A percentile compares a stretch with the other conserved stretches of the same genome.
These are phyloP conservation scores for Microbotryum lychnidis-dioicae DNA, from an alignment of 1,284 basidiomycete genomes.

Conservation along the genomic window DNA sequence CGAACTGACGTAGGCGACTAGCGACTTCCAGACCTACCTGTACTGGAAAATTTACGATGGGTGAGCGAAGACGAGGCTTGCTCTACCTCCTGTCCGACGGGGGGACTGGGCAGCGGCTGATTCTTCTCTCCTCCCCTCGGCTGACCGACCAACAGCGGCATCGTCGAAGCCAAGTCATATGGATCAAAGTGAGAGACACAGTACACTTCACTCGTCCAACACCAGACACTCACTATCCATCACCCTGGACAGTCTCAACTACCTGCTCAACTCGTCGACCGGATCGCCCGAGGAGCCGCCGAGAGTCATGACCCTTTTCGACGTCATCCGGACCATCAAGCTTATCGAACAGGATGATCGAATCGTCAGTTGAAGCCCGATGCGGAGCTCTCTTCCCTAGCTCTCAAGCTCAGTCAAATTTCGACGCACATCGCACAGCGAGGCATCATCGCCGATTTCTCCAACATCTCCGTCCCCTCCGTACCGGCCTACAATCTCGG, in stretches of 20 bases:
- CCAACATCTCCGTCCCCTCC: conserved; percentile 38
- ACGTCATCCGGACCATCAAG: conserved; percentile 41
- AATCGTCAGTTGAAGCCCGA: conserved; percentile 29
- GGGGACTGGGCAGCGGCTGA: too few species aligned
- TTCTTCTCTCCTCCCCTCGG: too few species aligned
- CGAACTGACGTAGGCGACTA: background rate
- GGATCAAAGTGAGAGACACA: conserved; percentile 8
- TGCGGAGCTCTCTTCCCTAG: too few species aligned
- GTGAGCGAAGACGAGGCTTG: too few species aligned
- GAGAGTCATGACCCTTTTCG: conserved; percentile 40
- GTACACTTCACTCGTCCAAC: background rate
- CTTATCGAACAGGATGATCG: conserved; percentile 40
- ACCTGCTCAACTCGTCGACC: conserved; percentile 28
- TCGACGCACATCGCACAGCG: conserved; percentile 20
- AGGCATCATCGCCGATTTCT: conserved; percentile 44
- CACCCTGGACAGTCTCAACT: conserved; percentile 25
- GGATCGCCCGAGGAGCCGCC: conserved; percentile 32
- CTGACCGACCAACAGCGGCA: conserved; percentile 15
- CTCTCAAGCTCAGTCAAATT: too few species aligned
- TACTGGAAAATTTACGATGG: conserved; percentile 36
- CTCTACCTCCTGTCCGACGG: too few species aligned
- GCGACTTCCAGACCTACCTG: conserved; percentile 19
- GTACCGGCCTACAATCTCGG: conserved; percentile 39
- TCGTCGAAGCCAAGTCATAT: conserved; percentile 34
- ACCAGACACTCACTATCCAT: too few species aligned